Conservation (phyloP, 441 rosid species). For the Gossypium davidsonii region DNA sequence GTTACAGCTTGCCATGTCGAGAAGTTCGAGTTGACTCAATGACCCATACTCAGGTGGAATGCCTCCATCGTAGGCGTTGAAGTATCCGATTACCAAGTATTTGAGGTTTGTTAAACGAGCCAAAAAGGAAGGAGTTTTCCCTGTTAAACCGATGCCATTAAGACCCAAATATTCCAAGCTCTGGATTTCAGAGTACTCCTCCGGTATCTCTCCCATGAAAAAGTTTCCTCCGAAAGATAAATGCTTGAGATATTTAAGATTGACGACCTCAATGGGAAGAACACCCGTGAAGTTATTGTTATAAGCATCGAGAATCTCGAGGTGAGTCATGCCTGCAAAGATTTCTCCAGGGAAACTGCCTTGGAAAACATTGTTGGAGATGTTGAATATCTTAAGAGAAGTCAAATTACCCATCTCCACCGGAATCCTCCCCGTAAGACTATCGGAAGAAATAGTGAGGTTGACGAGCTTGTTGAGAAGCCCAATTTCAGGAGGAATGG, state of each 20-base stretch:
- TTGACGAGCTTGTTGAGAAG: conserved; percentile 46
- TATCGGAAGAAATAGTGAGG: conserved; percentile 41
- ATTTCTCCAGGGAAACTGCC: conserved; percentile 59
- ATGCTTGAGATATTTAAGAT: conserved; percentile 43
- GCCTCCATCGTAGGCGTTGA: conserved; percentile 43
- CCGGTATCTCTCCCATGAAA: conserved; percentile 66
- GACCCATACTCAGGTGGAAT: conserved; percentile 69
- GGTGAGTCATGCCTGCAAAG: conserved; percentile 36
- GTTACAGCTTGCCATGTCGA: conserved; percentile 61
- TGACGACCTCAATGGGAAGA: conserved; percentile 41
- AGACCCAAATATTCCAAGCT: conserved; percentile 62
- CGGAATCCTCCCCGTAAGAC: conserved; percentile 53
- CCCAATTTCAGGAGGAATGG: conserved; percentile 61
- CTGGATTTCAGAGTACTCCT: conserved; percentile 50
- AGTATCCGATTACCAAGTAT: conserved; percentile 56
- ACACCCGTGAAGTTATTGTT: conserved; percentile 62
- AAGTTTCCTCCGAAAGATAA: conserved; percentile 66
- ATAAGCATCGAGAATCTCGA: conserved; percentile 56
- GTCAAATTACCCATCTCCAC: conserved; percentile 45
- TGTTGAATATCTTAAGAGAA: conserved; percentile 44
- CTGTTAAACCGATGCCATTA: conserved; percentile 50
- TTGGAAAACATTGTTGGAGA: conserved; percentile 49
- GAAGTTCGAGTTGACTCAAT: conserved; percentile 40
- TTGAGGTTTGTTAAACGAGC: conserved; percentile 48
- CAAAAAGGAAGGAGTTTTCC: conserved; percentile 49